These are phyloP conservation scores for Lepidium aucheri DNA, from an alignment of 345 rosid genomes.

Conservation along the genomic window DNA sequence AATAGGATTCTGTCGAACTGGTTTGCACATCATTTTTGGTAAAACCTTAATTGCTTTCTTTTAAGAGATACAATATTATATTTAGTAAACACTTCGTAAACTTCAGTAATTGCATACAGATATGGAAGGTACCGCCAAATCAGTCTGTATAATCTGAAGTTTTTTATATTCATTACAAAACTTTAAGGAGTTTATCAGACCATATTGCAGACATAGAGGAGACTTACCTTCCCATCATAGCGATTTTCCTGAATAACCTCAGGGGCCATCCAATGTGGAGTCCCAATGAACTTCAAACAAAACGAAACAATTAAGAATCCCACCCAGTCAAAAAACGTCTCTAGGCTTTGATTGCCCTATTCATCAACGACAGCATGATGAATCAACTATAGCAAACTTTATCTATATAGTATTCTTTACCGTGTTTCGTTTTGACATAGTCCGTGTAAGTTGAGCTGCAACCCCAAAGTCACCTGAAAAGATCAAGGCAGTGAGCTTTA, in stretches of 20 bases:
- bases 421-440: constrained; percentile 98
- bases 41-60: background rate
- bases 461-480: constrained; percentile 97
- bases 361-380: background rate
- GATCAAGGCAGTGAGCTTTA: constrained; percentile 7
- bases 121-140: background rate
- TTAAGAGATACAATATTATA: background rate
- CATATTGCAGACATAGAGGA: background rate
- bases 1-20: background rate
- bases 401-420: constrained; percentile 30
- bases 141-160: background rate
- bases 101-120: background rate
- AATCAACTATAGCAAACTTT: constrained; percentile 12
- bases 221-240: constrained; percentile 92
- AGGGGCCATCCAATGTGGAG: constrained; percentile 99
- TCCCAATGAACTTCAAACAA: constrained; percentile 80
- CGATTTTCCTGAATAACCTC: constrained; percentile 99
- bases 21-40: background rate
- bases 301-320: background rate
- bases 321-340: background rate
- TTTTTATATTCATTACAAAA: background rate
- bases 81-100: background rate
- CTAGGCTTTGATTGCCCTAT: background rate
- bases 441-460: constrained; percentile 97
- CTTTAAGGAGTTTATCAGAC: background rate